Evolutionary conservation across 2,329 filamentous ascomycete species (phyloP).

Genomic region (Xylariaceae sp.): DNA sequence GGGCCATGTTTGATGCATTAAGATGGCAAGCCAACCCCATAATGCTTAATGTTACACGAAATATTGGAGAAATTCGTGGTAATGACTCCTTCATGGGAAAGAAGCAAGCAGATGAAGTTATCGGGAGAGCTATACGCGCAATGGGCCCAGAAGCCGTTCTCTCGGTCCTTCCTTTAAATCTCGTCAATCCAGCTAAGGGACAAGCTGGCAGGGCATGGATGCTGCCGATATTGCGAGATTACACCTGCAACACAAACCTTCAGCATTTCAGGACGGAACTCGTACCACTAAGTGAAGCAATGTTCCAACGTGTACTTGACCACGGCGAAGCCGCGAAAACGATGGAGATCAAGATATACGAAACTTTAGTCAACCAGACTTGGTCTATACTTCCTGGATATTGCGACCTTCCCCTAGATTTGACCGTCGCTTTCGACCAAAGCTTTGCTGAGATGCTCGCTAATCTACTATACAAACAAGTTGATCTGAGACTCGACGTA

Average conservation of each 20-base stretch:
- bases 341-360: conserved; percentile 91
- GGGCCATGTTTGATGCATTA: conserved; percentile 84
- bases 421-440: conserved; percentile 80
- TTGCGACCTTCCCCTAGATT: conserved; percentile 87
- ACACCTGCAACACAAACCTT: conserved; percentile 86
- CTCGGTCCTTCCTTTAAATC: conserved; percentile 82
- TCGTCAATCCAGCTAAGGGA: conserved; percentile 75
- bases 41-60: conserved; percentile 75
- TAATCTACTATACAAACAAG: conserved; percentile 90
- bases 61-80: conserved; percentile 83
- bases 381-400: conserved; percentile 95
- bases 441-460: conserved; percentile 87
- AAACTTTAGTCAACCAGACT: conserved; percentile 93
- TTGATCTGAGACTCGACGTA: conserved; percentile 83
- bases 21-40: conserved; percentile 85
- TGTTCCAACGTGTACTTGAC: conserved; percentile 88
- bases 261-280: conserved; percentile 85
- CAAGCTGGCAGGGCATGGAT: conserved; percentile 92
- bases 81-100: conserved; percentile 91
- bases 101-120: conserved; percentile 90
- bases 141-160: conserved; percentile 90
- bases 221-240: conserved; percentile 87
- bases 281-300: conserved; percentile 84
- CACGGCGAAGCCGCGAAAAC: conserved; percentile 85
- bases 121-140: conserved; percentile 84